Conservation (phyloP, 2,329 filamentous ascomycete species). For the Aspergillus uvarum region DNA sequence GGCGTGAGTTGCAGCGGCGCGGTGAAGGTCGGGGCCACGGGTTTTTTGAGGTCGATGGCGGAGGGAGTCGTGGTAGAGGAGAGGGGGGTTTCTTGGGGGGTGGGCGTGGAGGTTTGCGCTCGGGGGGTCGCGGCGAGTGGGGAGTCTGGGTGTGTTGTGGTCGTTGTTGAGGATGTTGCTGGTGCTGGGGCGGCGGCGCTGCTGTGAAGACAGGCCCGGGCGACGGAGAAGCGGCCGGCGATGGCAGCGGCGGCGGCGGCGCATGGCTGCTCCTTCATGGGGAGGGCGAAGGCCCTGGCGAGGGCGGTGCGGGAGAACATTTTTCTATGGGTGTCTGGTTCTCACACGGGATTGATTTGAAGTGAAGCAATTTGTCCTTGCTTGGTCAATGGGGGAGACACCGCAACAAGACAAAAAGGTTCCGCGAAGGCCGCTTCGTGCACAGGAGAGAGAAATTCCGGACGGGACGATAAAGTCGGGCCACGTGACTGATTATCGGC, state of each 20-base stretch:
- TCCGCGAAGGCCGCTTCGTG: too few species aligned
- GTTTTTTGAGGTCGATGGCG: conserved; percentile 34
- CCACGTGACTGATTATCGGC: conserved; percentile 19
- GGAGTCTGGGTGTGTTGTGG: conserved; percentile 27
- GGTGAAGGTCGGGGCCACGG: conserved; percentile 39
- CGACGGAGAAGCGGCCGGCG: conserved; percentile 14
- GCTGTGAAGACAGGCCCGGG: conserved; percentile 44
- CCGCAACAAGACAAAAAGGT: too few species aligned
- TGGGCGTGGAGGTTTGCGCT: conserved; percentile 25
- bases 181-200: conserved; percentile 31
- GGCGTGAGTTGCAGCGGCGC: conserved; percentile 42
- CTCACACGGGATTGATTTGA: too few species aligned
- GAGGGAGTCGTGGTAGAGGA: conserved; percentile 17
- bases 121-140: conserved; percentile 28
- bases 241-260: not conserved
- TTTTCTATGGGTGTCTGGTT: not conserved
- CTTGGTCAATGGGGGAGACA: not conserved
- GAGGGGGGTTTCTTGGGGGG: conserved; percentile 10
- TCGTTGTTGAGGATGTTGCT: conserved; percentile 2
- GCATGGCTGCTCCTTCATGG: conserved; percentile 25
- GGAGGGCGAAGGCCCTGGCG: conserved; percentile 29
- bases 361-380: not conserved
- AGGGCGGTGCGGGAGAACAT: conserved; percentile 43
- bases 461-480: conserved; percentile 24
- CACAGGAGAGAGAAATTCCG: conserved; percentile 32